These are phyloP conservation scores for Calophaca sinica DNA, from an alignment of 306 rosid genomes.

Conservation along the genomic window DNA sequence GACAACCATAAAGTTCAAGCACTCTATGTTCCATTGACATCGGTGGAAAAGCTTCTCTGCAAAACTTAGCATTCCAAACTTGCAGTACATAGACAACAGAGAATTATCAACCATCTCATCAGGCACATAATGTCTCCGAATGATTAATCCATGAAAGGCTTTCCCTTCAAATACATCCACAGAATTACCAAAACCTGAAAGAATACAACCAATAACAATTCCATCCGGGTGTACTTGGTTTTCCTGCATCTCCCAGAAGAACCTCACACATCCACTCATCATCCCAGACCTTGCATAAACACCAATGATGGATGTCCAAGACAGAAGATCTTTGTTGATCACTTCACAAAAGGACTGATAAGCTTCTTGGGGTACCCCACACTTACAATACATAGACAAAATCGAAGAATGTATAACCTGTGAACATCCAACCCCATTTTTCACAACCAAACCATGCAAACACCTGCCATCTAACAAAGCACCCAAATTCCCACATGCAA, in stretches of 20 bases:
- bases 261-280: conserved; percentile 58
- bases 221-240: conserved; percentile 62
- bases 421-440: conserved; percentile 63
- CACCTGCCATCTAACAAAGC: conserved; percentile 68
- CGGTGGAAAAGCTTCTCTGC: conserved; percentile 65
- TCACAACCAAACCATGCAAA: conserved; percentile 66
- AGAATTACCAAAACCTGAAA: conserved; percentile 69
- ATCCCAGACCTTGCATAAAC: conserved; percentile 70
- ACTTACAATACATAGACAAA: conserved; percentile 74
- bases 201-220: conserved; percentile 66
- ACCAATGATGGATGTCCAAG: conserved; percentile 74
- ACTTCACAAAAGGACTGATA: conserved; percentile 59
- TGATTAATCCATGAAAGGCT: conserved; percentile 70
- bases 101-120: conserved; percentile 56
- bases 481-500: conserved; percentile 72
- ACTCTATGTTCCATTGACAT: conserved; percentile 49
- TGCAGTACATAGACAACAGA: conserved; percentile 74
- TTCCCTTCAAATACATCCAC: conserved; percentile 56
- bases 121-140: conserved; percentile 49
- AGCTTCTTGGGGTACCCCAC: conserved; percentile 67
- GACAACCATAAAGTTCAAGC: conserved; percentile 65
- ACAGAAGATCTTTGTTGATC: conserved; percentile 62
- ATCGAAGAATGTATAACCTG: conserved; percentile 60
- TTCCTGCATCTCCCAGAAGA: conserved; percentile 65
- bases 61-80: conserved; percentile 61